A percentile compares a stretch with the other conserved stretches of the same genome.
Conservation (phyloP, 345 rosid genomes). For the Populus alba region DNA sequence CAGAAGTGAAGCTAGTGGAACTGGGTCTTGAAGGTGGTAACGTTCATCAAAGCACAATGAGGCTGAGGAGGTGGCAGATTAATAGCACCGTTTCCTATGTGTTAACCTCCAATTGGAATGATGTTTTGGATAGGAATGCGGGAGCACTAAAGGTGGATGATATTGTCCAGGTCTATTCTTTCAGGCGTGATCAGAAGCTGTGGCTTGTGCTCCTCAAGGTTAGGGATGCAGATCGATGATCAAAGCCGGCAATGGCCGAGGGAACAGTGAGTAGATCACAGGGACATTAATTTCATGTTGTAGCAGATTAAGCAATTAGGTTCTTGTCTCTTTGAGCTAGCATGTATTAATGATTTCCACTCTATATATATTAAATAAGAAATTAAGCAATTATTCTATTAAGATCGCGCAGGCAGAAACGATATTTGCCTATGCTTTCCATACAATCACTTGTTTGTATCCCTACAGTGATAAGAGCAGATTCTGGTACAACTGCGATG, state of each 20-base stretch:
- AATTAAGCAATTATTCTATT: too few species aligned
- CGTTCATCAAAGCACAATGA: background rate
- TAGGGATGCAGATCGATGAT: background rate
- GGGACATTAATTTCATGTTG: too few species aligned
- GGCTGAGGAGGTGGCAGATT: background rate
- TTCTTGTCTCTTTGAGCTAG: too few species aligned
- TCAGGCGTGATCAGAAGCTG: background rate
- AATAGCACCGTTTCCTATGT: background rate
- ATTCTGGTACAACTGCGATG: accelerated
- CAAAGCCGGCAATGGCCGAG: too few species aligned
- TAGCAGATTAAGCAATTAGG: too few species aligned
- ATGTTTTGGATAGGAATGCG: background rate
- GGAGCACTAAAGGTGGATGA: background rate
- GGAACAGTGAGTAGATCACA: too few species aligned
- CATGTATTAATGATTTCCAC: too few species aligned
- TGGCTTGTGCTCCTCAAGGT: background rate
- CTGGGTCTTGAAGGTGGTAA: background rate
- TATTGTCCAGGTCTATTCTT: background rate
- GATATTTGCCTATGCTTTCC: too few species aligned
- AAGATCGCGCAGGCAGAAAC: too few species aligned
- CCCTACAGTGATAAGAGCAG: accelerated
- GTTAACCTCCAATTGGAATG: background rate
- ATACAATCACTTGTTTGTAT: too few species aligned
- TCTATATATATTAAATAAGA: too few species aligned
- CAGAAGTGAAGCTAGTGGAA: background rate